Evolutionary conservation across 139 green algal genomes (phyloP).

Genomic region (Yamagishiella unicocca): DNA sequence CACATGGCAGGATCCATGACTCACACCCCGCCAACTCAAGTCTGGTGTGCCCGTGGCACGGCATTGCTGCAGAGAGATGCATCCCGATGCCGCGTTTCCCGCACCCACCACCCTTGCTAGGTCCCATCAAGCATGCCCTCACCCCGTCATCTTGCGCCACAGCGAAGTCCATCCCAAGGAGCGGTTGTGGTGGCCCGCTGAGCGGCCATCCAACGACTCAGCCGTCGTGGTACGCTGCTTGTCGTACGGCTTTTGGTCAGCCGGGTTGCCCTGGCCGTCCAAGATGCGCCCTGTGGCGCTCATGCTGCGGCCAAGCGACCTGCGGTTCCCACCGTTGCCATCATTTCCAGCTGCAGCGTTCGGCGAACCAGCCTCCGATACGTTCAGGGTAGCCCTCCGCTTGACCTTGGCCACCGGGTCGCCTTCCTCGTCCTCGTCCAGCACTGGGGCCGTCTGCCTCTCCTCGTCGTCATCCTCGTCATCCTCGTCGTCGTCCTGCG

Average conservation of each 20-base stretch:
- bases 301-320: background rate
- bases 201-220: background rate
- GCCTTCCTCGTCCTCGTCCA: background rate
- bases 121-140: no score
- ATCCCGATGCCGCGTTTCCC: no score
- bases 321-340: background rate
- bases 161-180: no score
- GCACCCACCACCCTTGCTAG: no score
- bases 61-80: no score
- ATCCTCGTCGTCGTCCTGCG: conserved; percentile 19
- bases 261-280: background rate
- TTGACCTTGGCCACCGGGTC: background rate
- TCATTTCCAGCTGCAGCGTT: no score
- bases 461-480: background rate
- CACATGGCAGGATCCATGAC: no score
- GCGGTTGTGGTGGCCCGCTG: no score
- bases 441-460: background rate
- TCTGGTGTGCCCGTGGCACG: no score
- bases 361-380: background rate
- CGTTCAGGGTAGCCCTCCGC: conserved; percentile 6
- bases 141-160: no score
- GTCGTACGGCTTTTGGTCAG: no score
- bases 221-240: background rate
- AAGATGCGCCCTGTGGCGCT: background rate
- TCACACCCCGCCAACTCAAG: no score